Evolutionary conservation across 2,329 filamentous ascomycete genomes (phyloP), one percentile per base, ranked within the genome.

Genomic region (Sphaerulina vaccinii): DNA sequence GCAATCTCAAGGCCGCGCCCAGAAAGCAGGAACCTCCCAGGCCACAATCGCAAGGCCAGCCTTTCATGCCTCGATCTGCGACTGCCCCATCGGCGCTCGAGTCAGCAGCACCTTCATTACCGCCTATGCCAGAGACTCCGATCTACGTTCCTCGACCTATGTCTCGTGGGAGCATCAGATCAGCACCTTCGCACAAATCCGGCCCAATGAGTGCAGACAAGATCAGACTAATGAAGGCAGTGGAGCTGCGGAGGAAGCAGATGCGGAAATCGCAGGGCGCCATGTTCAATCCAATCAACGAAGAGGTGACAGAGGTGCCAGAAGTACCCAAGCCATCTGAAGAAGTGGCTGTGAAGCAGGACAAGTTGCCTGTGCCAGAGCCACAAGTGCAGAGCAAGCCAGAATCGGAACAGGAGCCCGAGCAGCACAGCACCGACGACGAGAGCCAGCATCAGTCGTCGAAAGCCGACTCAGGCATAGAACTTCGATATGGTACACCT

Each of bases 221-320:
- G 73, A 84, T 88, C 55, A 81, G 93, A 49, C 76, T 99, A 57
- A 91, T 96, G 88, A 96, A 95, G 73, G 93, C 93, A 6, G 80
- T 96, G 73, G 88, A 96, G 70, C 72, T 96, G 61, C 82, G 92
- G 46, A 93, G 95, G 71, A 90, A 87, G 71, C 90, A 90, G 69
- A 84, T 85, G 65, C 58, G 65, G 54, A 63, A 67, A 57, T 60
- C 62, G 36, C 56, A 54, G 22, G 24, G 49, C 13, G 38, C 47
- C 3, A 49, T 37, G 15, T 44, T 39, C 35, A 48, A 8, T 10
- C 18, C 48, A 1, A 35, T 54, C 21, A 47, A 55, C 16, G 59
- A 60, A 13, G 56, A 59, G 19, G 33, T 47, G 3, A 55, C 61
- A 9, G 56, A 56, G 9, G 50, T 59, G 9, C 61, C 58, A 22